Conservation (phyloP, 768 basidiomycete genomes). For the Amanita jacksonii region DNA sequence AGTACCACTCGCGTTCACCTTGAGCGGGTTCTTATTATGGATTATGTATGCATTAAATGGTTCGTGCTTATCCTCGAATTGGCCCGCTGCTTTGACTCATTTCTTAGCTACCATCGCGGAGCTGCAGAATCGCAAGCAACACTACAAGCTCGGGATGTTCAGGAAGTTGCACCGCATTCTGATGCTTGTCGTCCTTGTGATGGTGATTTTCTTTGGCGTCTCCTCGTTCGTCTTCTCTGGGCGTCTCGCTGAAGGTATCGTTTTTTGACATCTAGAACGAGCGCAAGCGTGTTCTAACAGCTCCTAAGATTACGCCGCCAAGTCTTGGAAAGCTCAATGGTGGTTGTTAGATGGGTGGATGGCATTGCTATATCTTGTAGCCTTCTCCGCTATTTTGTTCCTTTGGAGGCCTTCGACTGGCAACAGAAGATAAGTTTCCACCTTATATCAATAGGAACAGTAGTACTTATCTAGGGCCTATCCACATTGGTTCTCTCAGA, state of each 20-base stretch:
- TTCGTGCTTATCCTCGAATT: constrained; percentile 23
- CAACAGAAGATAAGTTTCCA: constrained; percentile 68
- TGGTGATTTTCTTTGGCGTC: constrained; percentile 86
- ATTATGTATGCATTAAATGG: constrained; percentile 87
- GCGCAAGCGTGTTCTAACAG: constrained; percentile 2
- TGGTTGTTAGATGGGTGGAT: constrained; percentile 96
- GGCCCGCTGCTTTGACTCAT: not conserved
- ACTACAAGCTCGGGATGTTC: constrained; percentile 86
- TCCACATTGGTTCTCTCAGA: constrained; percentile 89
- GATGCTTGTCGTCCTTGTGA: constrained; percentile 68
- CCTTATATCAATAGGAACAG: constrained; percentile 10
- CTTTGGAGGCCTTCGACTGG: constrained; percentile 91
- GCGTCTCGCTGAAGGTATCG: constrained; percentile 77
- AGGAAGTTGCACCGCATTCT: constrained; percentile 78
- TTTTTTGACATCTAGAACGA: constrained; percentile 6
- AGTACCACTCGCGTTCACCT: constrained; percentile 87
- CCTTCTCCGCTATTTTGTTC: constrained; percentile 75
- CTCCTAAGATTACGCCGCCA: constrained; percentile 75
- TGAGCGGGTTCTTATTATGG: constrained; percentile 96
- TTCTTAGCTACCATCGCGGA: constrained; percentile 76
- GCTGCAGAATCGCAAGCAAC: constrained; percentile 77
- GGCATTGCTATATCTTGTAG: constrained; percentile 74
- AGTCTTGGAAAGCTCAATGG: constrained; percentile 88
- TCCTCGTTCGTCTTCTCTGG: constrained; percentile 89
- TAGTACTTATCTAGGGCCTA: constrained; percentile 19